These are phyloP conservation scores for Grigorovia humatica DNA, from an alignment of 805 yeast genomes.

Conservation along the genomic window DNA sequence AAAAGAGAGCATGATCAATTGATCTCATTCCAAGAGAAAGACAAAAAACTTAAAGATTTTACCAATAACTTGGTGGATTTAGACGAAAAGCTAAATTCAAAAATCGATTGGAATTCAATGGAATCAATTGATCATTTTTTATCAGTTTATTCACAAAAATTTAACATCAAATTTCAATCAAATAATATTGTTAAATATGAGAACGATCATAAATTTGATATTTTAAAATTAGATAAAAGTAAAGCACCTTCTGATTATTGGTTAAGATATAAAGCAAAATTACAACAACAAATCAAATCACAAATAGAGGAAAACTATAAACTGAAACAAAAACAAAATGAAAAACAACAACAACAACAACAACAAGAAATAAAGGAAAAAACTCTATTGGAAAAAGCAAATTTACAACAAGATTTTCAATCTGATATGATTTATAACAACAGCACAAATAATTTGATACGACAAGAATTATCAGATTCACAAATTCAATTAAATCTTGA, in stretches of 20 bases:
- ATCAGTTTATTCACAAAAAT: conserved; percentile 8
- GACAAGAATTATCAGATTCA: neutral
- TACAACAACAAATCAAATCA: conserved; percentile 3
- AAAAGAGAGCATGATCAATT: neutral
- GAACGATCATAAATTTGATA: conserved; percentile 11
- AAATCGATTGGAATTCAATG: neutral
- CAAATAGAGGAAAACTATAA: conserved; percentile 7
- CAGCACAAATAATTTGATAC: neutral
- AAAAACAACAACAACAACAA: conserved; percentile 6
- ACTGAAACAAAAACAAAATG: conserved; percentile 7
- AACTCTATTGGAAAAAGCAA: too few relatives aligned
- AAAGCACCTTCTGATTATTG: conserved; percentile 27
- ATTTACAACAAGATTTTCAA: neutral
- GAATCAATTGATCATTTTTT: conserved; percentile 6
- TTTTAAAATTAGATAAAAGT: conserved; percentile 7
- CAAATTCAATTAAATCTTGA: neutral
- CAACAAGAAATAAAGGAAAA: neutral
- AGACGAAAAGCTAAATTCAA: conserved; percentile 1
- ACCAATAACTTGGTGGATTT: neutral
- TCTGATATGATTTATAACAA: neutral
- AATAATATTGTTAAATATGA: conserved; percentile 11
- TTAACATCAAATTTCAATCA: conserved; percentile 10
- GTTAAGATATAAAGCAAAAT: conserved; percentile 13
- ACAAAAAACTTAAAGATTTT: too few relatives aligned
- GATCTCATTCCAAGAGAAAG: neutral